Evolutionary conservation across 2,329 filamentous ascomycete species (phyloP).

Genomic region (Ascochyta fabae): DNA sequence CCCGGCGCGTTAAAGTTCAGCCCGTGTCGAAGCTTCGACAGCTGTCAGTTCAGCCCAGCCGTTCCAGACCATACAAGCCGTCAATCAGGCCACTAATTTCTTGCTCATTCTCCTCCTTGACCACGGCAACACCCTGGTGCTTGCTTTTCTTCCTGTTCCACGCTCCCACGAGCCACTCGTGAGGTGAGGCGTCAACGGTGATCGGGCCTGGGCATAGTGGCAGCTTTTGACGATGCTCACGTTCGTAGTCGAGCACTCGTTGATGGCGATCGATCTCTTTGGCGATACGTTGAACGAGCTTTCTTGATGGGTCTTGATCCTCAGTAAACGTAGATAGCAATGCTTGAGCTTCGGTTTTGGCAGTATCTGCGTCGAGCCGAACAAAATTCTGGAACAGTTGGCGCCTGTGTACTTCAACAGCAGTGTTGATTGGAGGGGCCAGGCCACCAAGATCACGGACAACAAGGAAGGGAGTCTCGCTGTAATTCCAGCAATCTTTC

Average conservation of each 20-base stretch:
- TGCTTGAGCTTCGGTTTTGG: slow-evolving; percentile 15
- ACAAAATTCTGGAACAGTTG: slow-evolving; percentile 26
- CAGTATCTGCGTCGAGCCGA: slow-evolving; percentile 13
- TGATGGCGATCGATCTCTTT: slow-evolving; percentile 29
- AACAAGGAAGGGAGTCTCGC: slow-evolving; percentile 30
- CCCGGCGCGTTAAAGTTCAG: slow-evolving; percentile 13
- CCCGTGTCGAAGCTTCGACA: slow-evolving; percentile 7
- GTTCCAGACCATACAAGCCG: slow-evolving; percentile 14
- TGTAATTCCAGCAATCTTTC: slow-evolving; percentile 32
- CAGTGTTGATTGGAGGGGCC: slow-evolving; percentile 22
- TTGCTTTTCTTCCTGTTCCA: slow-evolving; percentile 30
- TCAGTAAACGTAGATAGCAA: slow-evolving; percentile 7
- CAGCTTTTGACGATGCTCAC: slow-evolving; percentile 29
- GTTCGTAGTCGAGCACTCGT: slow-evolving; percentile 33
- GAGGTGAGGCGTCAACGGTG: slow-evolving; percentile 22
- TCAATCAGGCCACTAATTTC: slow-evolving; percentile 10
- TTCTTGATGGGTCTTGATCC: slow-evolving; percentile 17
- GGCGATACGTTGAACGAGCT: slow-evolving; percentile 25
- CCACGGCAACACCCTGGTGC: slow-evolving; percentile 27
- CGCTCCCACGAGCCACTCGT: slow-evolving; percentile 32
- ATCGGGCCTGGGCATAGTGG: slow-evolving; percentile 35
- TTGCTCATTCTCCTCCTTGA: slow-evolving; percentile 2
- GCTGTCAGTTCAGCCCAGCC: slow-evolving; percentile 8
- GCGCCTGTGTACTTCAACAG: slow-evolving; percentile 34
- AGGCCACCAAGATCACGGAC: slow-evolving; percentile 31